phyloP scores from a whole-genome alignment of 345 rosid species.

The Excoecaria cochinchinensis region DNA sequence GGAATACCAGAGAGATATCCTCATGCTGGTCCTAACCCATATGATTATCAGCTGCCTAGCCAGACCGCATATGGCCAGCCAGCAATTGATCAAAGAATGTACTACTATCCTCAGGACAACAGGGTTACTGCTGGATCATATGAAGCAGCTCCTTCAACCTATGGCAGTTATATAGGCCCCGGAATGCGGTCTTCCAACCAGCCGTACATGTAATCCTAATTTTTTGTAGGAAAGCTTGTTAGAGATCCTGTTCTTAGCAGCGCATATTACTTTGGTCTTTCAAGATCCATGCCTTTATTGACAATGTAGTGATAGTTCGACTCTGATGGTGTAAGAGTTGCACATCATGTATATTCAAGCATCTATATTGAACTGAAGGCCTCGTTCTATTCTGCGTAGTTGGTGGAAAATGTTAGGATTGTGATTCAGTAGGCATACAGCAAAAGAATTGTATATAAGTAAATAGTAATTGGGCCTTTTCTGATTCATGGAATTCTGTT shows the following conservation, averaged over 20 bases:
- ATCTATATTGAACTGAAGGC: not conserved
- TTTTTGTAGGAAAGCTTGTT: slow-evolving; percentile 5
- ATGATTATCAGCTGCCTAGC: slow-evolving; percentile 36
- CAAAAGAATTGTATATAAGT: not conserved
- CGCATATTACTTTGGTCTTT: not conserved
- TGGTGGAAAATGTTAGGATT: not conserved
- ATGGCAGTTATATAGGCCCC: slow-evolving; percentile 26
- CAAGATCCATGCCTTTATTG: not conserved
- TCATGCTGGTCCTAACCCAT: slow-evolving; percentile 32
- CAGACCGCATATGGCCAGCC: slow-evolving; percentile 43
- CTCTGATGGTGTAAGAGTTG: slow-evolving; percentile 4
- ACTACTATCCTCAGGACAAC: slow-evolving; percentile 38
- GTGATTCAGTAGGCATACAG: not conserved
- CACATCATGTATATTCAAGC: not conserved
- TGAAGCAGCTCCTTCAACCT: slow-evolving; percentile 31
- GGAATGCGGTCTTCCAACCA: slow-evolving; percentile 39
- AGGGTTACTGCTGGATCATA: slow-evolving; percentile 25
- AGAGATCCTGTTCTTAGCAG: slow-evolving; percentile 1
- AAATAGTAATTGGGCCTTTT: not conserved
- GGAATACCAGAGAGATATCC: slow-evolving; percentile 43
- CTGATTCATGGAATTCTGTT: not conserved
- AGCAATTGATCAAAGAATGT: slow-evolving; percentile 41
- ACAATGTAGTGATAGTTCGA: slow-evolving; percentile 5
- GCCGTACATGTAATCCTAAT: slow-evolving; percentile 33
- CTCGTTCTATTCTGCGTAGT: not conserved